Conservation (phyloP, 768 basidiomycete genomes). For the Naematelia encephala region DNA sequence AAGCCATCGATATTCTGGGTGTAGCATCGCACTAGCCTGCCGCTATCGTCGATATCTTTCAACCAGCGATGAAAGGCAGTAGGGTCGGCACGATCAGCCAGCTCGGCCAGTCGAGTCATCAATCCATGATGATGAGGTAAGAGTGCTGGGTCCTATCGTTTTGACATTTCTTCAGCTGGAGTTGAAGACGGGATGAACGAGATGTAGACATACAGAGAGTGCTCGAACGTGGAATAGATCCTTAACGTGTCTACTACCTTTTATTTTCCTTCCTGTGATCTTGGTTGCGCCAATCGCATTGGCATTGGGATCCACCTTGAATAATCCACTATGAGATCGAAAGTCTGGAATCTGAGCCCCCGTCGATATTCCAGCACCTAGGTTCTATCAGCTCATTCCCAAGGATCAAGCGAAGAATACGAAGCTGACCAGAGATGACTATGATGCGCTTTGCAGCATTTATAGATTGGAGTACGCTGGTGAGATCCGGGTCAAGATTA, state of each 20-base stretch:
- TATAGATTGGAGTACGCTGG: neutral
- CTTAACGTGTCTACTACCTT: constrained; percentile 25
- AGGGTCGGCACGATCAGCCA: neutral
- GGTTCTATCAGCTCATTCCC: neutral
- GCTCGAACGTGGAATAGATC: constrained; percentile 53
- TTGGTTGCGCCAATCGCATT: neutral
- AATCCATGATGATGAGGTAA: constrained; percentile 14
- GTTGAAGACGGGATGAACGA: constrained; percentile 64
- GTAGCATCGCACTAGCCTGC: constrained; percentile 66
- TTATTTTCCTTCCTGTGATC: constrained; percentile 43
- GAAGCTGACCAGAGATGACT: neutral
- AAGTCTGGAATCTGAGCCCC: constrained; percentile 62
- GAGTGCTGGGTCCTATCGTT: constrained; percentile 63
- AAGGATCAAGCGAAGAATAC: neutral
- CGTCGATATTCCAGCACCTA: constrained; percentile 47
- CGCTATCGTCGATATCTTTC: neutral
- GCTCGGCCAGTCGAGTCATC: constrained; percentile 8
- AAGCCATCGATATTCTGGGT: constrained; percentile 96
- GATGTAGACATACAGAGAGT: constrained; percentile 45
- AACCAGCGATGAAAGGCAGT: constrained; percentile 2
- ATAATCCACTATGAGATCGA: constrained; percentile 38
- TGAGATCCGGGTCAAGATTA: neutral
- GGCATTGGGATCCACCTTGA: constrained; percentile 16
- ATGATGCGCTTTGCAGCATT: neutral
- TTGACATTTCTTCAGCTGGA: constrained; percentile 82